Percentiles rank a stretch among this genome's conserved stretches.
Conservation (phyloP, 1,284 basidiomycete species). For the Fomitopsis schrenkii region DNA sequence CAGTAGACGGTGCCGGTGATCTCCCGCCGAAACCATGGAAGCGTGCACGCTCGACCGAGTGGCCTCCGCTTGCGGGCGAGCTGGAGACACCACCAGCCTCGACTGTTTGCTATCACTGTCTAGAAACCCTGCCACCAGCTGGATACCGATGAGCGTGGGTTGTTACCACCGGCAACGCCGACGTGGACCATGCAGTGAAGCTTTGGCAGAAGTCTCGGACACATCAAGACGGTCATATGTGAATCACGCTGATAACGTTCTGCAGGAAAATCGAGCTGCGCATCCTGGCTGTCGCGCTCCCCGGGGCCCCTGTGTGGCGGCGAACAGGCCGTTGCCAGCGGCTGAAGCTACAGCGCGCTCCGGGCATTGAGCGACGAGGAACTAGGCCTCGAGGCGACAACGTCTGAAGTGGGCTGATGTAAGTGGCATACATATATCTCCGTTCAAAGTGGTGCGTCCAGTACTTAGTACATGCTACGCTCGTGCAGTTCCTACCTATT, state of each 20-base stretch:
- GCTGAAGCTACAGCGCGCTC: too few relatives aligned
- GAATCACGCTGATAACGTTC: background rate
- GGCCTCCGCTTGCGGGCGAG: too few relatives aligned
- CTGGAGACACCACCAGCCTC: background rate
- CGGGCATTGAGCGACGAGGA: too few relatives aligned
- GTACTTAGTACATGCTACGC: too few relatives aligned
- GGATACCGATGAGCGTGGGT: background rate
- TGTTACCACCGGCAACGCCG: background rate
- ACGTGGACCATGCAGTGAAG: background rate
- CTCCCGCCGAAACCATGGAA: background rate
- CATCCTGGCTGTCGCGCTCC: background rate
- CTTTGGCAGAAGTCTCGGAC: background rate
- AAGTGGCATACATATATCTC: too few relatives aligned
- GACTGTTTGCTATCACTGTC: background rate
- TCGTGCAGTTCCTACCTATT: too few relatives aligned
- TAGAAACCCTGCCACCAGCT: background rate
- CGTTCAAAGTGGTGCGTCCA: too few relatives aligned
- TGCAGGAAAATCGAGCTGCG: background rate
- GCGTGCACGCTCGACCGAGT: background rate
- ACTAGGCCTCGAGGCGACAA: too few relatives aligned
- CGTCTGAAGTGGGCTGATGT: too few relatives aligned
- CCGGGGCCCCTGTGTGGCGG: background rate
- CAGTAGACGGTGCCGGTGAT: background rate
- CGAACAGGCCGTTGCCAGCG: too few relatives aligned
- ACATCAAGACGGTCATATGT: background rate